These are phyloP conservation scores for Aspergillus sp. DNA, from an alignment of 2,329 filamentous ascomycete genomes.

Conservation along the genomic window DNA sequence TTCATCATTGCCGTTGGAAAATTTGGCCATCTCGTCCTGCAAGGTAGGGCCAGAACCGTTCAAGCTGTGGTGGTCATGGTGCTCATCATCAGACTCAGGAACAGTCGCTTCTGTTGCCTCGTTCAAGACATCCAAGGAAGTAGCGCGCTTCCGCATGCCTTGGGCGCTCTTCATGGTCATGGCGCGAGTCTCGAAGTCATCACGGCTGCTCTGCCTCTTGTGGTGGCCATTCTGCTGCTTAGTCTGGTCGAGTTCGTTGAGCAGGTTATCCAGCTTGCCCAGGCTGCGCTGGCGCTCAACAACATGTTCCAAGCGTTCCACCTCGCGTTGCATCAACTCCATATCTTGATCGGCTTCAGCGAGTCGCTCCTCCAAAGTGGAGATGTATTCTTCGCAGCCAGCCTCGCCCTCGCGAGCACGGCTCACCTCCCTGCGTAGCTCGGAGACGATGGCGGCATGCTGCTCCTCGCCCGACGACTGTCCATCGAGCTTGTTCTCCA, in stretches of 20 bases:
- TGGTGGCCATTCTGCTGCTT: constrained; percentile 48
- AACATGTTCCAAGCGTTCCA: constrained; percentile 88
- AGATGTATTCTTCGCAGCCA: constrained; percentile 92
- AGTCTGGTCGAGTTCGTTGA: constrained; percentile 76
- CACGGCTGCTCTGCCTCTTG: constrained; percentile 3
- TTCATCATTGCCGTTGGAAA: constrained; percentile 22
- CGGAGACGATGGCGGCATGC: constrained; percentile 74
- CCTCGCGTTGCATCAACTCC: constrained; percentile 93
- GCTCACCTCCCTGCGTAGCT: constrained; percentile 84
- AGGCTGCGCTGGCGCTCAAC: constrained; percentile 92
- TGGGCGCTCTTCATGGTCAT: constrained; percentile 13
- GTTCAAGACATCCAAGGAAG: constrained; percentile 36
- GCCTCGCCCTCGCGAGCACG: constrained; percentile 84
- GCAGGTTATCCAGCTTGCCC: constrained; percentile 84
- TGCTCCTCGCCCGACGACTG: constrained; percentile 89
- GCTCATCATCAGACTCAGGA: constrained; percentile 32
- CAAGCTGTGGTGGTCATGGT: constrained; percentile 22
- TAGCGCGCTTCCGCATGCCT: constrained; percentile 25
- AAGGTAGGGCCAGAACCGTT: constrained; percentile 26
- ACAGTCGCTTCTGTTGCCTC: constrained; percentile 41
- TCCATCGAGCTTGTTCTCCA: constrained; percentile 84
- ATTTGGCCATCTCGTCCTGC: constrained; percentile 15
- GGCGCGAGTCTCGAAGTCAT: constrained; percentile 10
- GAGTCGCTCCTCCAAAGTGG: constrained; percentile 87
- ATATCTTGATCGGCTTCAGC: constrained; percentile 94